Evolutionary conservation across 345 rosid species (phyloP).

Genomic region (Syzygium aqueum): DNA sequence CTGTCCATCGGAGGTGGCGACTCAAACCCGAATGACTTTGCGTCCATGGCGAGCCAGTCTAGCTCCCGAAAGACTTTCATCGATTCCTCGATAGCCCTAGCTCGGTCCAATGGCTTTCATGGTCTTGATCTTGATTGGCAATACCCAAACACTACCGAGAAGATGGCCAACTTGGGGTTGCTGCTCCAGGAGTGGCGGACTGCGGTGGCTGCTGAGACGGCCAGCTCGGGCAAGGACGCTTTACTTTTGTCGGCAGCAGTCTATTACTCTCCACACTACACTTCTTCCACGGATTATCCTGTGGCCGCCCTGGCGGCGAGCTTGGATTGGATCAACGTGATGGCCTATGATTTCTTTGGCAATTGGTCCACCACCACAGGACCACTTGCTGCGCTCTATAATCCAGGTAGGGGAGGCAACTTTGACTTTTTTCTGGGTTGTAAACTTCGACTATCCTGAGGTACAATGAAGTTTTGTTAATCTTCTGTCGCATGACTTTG

Average conservation of each 20-base stretch:
- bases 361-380: slow-evolving; percentile 39
- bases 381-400: slow-evolving; percentile 48
- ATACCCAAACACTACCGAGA: slow-evolving; percentile 14
- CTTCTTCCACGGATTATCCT: slow-evolving; percentile 24
- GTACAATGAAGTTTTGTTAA: neutral
- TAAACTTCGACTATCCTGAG: neutral
- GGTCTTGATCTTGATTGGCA: slow-evolving; percentile 69
- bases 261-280: slow-evolving; percentile 9
- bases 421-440: neutral
- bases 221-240: slow-evolving; percentile 10
- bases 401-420: slow-evolving; percentile 17
- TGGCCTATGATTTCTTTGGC: slow-evolving; percentile 51
- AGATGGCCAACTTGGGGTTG: slow-evolving; percentile 33
- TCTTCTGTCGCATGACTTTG: neutral
- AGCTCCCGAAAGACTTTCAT: slow-evolving; percentile 38
- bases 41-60: slow-evolving; percentile 43
- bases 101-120: slow-evolving; percentile 34
- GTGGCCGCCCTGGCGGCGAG: slow-evolving; percentile 14
- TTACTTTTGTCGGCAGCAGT: slow-evolving; percentile 43
- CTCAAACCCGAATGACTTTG: slow-evolving; percentile 8
- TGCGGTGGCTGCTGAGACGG: slow-evolving; percentile 30
- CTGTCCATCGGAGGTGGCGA: slow-evolving; percentile 50
- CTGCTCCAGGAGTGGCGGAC: slow-evolving; percentile 39
- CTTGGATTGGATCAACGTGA: slow-evolving; percentile 56
- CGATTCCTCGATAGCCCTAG: slow-evolving; percentile 33